Percentiles rank a stretch among this genome's conserved stretches.
Evolutionary conservation across 331 rosid genomes (phyloP).

Genomic region (Quercus tomentella): DNA sequence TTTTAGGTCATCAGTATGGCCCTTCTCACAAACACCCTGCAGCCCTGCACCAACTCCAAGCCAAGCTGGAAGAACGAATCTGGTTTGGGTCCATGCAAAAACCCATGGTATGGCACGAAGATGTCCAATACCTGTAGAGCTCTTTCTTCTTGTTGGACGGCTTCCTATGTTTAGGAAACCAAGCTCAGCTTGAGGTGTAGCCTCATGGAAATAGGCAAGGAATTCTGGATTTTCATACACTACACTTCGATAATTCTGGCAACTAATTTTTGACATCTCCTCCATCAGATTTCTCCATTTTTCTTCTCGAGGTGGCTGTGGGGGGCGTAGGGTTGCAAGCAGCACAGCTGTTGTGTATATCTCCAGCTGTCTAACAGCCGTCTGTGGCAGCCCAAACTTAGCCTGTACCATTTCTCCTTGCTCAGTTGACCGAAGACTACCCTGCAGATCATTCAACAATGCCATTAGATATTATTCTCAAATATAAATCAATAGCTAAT

Average conservation of each 20-base stretch:
- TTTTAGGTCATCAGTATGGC: conserved; percentile 71
- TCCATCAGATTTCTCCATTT: conserved; percentile 93
- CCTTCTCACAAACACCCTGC: conserved; percentile 71
- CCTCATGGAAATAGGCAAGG: conserved; percentile 85
- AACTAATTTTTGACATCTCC: conserved; percentile 79
- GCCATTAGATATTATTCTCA: not conserved
- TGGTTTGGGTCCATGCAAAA: conserved; percentile 90
- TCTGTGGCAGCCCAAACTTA: conserved; percentile 83
- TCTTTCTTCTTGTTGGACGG: conserved; percentile 76
- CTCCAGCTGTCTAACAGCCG: conserved; percentile 92
- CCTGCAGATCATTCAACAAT: conserved; percentile 38
- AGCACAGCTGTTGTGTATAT: conserved; percentile 93
- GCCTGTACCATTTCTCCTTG: conserved; percentile 99
- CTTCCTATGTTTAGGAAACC: conserved; percentile 89
- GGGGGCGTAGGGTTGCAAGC: conserved; percentile 91
- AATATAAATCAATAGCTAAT: too few species aligned
- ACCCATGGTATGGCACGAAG: conserved; percentile 90
- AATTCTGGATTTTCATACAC: conserved; percentile 87
- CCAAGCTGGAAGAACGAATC: conserved; percentile 95
- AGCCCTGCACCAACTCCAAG: conserved; percentile 96
- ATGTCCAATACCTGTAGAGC: conserved; percentile 62
- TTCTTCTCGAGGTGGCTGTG: conserved; percentile 71
- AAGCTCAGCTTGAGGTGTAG: conserved; percentile 94
- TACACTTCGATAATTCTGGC: conserved; percentile 67
- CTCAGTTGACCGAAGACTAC: conserved; percentile 86